phyloP scores from a whole-genome alignment of 768 basidiomycete genomes.

The Rhodosporidiobolus odoratus region DNA sequence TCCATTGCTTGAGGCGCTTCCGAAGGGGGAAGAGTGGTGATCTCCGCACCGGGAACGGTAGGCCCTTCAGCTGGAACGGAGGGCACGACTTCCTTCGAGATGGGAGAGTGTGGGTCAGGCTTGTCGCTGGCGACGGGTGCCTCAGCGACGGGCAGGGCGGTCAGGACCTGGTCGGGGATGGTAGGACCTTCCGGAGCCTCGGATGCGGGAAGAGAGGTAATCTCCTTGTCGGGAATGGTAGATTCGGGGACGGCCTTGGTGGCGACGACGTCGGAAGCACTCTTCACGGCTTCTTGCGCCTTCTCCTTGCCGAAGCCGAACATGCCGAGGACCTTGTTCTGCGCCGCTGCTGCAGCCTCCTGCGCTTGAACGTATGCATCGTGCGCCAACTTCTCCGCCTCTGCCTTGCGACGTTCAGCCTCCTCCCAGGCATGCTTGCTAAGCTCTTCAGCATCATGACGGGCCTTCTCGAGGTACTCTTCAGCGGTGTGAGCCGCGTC shows the following conservation, averaged over 20 bases:
- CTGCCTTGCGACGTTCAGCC: not conserved
- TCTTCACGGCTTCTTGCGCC: not conserved
- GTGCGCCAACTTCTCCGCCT: slow-evolving; percentile 16
- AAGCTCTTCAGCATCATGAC: not conserved
- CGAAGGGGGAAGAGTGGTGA: not conserved
- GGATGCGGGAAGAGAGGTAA: slow-evolving; percentile 15
- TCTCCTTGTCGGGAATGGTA: slow-evolving; percentile 9
- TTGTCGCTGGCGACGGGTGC: slow-evolving; percentile 17
- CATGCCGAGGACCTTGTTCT: not conserved
- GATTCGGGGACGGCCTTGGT: too few species aligned
- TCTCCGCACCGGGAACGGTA: slow-evolving; percentile 1
- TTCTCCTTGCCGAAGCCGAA: slow-evolving; percentile 2
- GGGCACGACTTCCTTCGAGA: slow-evolving; percentile 5
- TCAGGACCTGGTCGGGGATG: slow-evolving; percentile 10
- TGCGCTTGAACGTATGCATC: not conserved
- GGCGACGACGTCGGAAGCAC: not conserved
- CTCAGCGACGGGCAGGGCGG: slow-evolving; percentile 13
- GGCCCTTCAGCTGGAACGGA: not conserved
- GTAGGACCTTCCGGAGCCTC: slow-evolving; percentile 17
- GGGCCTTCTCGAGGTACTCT: slow-evolving; percentile 16
- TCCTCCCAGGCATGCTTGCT: not conserved
- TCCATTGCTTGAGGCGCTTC: slow-evolving; percentile 5
- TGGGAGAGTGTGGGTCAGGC: slow-evolving; percentile 7
- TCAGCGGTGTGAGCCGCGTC: slow-evolving; percentile 22
- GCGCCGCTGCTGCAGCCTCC: not conserved